Evolutionary conservation across 345 rosid genomes (phyloP).

Genomic region (Acer yangbiense): DNA sequence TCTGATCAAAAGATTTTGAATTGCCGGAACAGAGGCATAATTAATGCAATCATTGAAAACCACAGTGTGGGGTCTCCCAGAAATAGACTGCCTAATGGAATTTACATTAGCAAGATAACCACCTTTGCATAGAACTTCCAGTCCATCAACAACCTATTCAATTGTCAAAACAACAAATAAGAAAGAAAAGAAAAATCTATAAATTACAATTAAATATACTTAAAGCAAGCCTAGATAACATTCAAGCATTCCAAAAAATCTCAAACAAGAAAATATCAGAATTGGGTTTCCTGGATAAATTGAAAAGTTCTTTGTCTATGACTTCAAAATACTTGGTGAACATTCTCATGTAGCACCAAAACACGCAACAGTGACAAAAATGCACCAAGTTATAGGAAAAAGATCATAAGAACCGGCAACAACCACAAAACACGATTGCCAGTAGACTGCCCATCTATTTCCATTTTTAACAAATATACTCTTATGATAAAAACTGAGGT

Average conservation of each 20-base stretch:
- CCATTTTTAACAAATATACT: not conserved
- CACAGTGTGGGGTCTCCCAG: constrained; percentile 49
- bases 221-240: too few relatives aligned
- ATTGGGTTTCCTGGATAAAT: not conserved
- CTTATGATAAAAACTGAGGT: not conserved
- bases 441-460: not conserved
- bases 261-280: constrained; percentile 1
- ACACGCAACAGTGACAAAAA: not conserved
- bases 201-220: not conserved
- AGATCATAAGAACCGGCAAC: not conserved
- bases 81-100: constrained; percentile 62
- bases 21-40: constrained; percentile 25
- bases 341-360: not conserved
- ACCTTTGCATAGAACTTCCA: constrained; percentile 38
- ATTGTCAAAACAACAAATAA: constrained; percentile 18
- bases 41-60: constrained; percentile 48
- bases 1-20: constrained; percentile 47
- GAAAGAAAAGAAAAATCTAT: not conserved
- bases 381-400: not conserved
- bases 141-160: constrained; percentile 73
- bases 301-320: not conserved
- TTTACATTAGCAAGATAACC: constrained; percentile 47
- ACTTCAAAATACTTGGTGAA: not conserved
- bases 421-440: not conserved
- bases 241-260: too few relatives aligned